Conservation (phyloP, 2,329 filamentous ascomycete species). For the Bipolaris oryzae region DNA sequence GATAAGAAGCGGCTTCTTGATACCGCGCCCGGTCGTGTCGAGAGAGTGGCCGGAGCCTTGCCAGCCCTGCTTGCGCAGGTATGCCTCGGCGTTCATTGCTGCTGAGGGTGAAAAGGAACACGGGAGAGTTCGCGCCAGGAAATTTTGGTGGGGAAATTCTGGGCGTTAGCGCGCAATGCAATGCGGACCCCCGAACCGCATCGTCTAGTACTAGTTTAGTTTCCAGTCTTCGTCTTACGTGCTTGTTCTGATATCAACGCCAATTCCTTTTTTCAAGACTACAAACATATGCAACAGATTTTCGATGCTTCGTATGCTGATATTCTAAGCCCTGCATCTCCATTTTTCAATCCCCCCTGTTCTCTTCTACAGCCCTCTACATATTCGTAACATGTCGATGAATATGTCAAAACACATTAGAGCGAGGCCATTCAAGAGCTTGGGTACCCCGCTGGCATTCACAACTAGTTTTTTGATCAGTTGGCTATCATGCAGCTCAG, state of each 20-base stretch:
- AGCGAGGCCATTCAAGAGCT: too few species aligned
- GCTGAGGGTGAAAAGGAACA: conserved; percentile 7
- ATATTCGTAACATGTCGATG: too few species aligned
- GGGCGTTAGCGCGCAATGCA: conserved; percentile 13
- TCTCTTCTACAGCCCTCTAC: too few species aligned
- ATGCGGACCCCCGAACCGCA: conserved; percentile 13
- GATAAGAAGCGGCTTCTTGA: conserved; percentile 82
- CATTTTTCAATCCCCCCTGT: too few species aligned
- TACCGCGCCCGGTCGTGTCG: conserved; percentile 75
- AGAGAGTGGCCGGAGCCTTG: conserved; percentile 86
- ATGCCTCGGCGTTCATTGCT: conserved; percentile 80
- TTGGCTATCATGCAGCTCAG: too few species aligned
- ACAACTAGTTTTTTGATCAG: too few species aligned
- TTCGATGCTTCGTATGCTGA: too few species aligned
- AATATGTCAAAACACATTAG: too few species aligned
- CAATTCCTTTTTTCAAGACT: neutral
- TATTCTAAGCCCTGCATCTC: too few species aligned
- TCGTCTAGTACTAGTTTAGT: neutral
- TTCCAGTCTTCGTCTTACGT: neutral
- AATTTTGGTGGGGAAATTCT: conserved; percentile 27
- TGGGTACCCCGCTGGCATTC: too few species aligned
- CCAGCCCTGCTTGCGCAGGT: conserved; percentile 88
- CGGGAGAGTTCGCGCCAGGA: conserved; percentile 13
- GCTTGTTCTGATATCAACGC: neutral
- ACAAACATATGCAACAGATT: neutral